A percentile compares a stretch with the other conserved stretches of the same genome.
Evolutionary conservation across 148 eudicot species (phyloP).

Genomic region (Agrostemma githago): DNA sequence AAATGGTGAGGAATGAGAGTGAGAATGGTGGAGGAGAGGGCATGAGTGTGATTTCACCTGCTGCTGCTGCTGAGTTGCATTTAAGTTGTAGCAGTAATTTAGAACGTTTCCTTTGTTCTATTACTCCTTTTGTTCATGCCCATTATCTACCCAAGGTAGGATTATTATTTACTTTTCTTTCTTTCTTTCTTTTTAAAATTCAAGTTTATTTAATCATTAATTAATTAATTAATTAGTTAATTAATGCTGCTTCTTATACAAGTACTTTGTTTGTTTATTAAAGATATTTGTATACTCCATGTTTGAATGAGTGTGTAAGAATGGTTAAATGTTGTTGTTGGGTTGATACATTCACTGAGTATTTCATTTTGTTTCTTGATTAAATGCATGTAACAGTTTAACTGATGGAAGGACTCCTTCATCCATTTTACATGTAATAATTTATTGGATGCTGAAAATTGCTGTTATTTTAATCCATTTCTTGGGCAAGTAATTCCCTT

Average conservation of each 20-base stretch:
- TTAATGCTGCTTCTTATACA: not conserved
- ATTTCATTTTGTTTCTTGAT: not conserved
- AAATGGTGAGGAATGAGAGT: slow-evolving; percentile 43
- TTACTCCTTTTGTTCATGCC: slow-evolving; percentile 66
- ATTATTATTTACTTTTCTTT: not conserved
- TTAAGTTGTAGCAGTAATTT: slow-evolving; percentile 43
- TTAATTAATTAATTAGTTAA: too few relatives aligned
- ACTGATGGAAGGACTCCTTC: not conserved
- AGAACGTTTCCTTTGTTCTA: slow-evolving; percentile 57
- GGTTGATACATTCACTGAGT: not conserved
- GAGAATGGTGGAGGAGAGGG: slow-evolving; percentile 23
- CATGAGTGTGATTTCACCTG: slow-evolving; percentile 22
- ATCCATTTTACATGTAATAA: too few relatives aligned
- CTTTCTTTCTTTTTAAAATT: too few relatives aligned
- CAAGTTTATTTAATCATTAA: not conserved
- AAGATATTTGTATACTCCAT: not conserved
- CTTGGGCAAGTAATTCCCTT: not conserved
- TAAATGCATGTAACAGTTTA: not conserved
- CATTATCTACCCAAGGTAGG: slow-evolving; percentile 82
- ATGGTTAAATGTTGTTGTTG: not conserved
- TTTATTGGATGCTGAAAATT: too few relatives aligned
- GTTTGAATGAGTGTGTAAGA: not conserved
- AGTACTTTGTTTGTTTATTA: not conserved
- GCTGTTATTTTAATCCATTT: too few relatives aligned
- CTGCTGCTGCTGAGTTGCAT: slow-evolving; percentile 26